These are phyloP conservation scores for Boletus hoseneyae DNA, from an alignment of 1,284 basidiomycete genomes.

Conservation along the genomic window DNA sequence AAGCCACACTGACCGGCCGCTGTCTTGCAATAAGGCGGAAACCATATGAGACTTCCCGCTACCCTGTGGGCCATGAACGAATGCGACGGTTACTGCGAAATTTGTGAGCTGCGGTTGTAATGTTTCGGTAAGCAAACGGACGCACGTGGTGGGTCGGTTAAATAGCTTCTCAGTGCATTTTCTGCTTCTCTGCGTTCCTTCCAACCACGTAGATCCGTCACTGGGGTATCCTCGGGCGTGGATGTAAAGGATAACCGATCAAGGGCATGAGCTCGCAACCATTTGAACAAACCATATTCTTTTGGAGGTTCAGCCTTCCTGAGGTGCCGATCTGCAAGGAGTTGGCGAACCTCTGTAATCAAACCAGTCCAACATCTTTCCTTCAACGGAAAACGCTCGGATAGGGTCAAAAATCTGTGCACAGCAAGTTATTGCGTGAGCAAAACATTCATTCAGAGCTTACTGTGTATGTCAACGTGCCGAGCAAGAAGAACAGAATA, in stretches of 20 bases:
- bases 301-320: slow-evolving; percentile 10
- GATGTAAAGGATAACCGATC: slow-evolving; percentile 42
- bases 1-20: slow-evolving; percentile 47
- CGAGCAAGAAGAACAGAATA: slow-evolving; percentile 82
- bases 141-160: slow-evolving; percentile 71
- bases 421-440: background rate
- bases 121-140: background rate
- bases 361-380: slow-evolving; percentile 82
- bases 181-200: slow-evolving; percentile 81
- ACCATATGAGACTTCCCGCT: slow-evolving; percentile 84
- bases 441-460: slow-evolving; percentile 23
- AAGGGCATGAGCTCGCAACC: slow-evolving; percentile 59
- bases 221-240: slow-evolving; percentile 10
- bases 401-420: slow-evolving; percentile 89
- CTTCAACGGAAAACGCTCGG: slow-evolving; percentile 80
- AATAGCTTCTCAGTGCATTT: slow-evolving; percentile 62
- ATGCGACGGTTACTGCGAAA: slow-evolving; percentile 60
- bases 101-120: slow-evolving; percentile 1
- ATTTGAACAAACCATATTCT: slow-evolving; percentile 66
- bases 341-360: slow-evolving; percentile 56
- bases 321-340: background rate
- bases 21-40: slow-evolving; percentile 55
- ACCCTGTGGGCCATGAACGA: slow-evolving; percentile 90
- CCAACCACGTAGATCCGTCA: slow-evolving; percentile 55
- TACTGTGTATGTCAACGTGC: slow-evolving; percentile 85